phyloP scores from a whole-genome alignment of 768 basidiomycete species.

The Calvatia gigantea region DNA sequence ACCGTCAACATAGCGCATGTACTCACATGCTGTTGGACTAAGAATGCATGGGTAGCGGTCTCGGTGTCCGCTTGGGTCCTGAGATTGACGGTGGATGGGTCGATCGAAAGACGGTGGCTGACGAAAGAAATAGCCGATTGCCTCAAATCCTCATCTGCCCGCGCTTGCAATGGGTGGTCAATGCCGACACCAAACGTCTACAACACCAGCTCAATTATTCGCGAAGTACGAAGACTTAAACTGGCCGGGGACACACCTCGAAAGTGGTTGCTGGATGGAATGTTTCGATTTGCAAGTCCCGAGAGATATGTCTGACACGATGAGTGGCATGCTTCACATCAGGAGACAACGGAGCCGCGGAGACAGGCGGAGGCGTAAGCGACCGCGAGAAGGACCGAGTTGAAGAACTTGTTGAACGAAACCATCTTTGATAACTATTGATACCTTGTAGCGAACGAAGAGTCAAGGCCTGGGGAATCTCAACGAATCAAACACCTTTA shows the following conservation, averaged over 20 bases:
- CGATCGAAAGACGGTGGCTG: constrained; percentile 19
- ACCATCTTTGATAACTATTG: constrained; percentile 1
- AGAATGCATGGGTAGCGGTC: constrained; percentile 22
- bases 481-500: too few relatives aligned
- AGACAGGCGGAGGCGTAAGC: constrained; percentile 5
- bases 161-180: constrained; percentile 20
- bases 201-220: too few relatives aligned
- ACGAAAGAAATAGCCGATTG: constrained; percentile 28
- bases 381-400: constrained; percentile 12
- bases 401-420: constrained; percentile 11
- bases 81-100: constrained; percentile 18
- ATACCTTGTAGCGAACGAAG: neutral
- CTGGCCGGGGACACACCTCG: constrained; percentile 17
- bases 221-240: neutral
- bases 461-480: neutral
- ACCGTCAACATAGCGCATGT: neutral
- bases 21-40: constrained; percentile 28
- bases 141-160: constrained; percentile 20
- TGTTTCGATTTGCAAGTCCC: constrained; percentile 17
- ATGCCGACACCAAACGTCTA: constrained; percentile 27
- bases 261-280: constrained; percentile 23
- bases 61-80: constrained; percentile 20
- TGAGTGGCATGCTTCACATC: constrained; percentile 18
- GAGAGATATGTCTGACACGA: constrained; percentile 14
- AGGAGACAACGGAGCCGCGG: constrained; percentile 16